Evolutionary conservation across 192 early-diverging fungal genomes (phyloP).

Genomic region (Coemansia sp.): DNA sequence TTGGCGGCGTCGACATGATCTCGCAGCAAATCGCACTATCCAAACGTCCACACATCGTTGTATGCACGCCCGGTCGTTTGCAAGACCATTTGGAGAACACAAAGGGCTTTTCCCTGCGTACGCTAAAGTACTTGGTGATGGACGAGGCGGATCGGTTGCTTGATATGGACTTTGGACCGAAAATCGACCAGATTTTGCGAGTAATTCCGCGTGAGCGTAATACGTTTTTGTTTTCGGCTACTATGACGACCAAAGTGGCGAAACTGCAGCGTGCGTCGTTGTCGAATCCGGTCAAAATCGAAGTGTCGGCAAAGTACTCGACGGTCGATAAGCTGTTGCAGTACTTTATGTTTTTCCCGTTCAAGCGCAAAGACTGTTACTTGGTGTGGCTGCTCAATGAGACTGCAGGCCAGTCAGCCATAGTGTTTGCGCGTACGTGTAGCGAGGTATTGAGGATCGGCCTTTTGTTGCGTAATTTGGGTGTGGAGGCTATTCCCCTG

Average conservation of each 20-base stretch:
- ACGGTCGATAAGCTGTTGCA: constrained; percentile 92
- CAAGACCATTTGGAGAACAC: constrained; percentile 98
- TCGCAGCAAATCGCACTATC: constrained; percentile 90
- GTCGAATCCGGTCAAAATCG: constrained; percentile 88
- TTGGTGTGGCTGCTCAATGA: constrained; percentile 93
- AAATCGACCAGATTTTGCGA: constrained; percentile 92
- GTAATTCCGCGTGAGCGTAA: constrained; percentile 90
- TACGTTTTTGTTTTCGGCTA: constrained; percentile 94
- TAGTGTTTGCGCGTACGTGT: constrained; percentile 92
- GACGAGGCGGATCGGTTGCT: constrained; percentile 92
- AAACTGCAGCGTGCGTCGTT: constrained; percentile 93
- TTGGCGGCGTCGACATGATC: constrained; percentile 99
- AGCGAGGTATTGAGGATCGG: constrained; percentile 83
- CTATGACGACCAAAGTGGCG: constrained; percentile 98
- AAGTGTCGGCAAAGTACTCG: constrained; percentile 96
- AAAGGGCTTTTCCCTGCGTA: constrained; percentile 91
- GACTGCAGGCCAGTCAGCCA: constrained; percentile 84
- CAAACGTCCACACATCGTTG: constrained; percentile 91
- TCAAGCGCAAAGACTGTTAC: constrained; percentile 94
- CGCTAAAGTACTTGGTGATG: constrained; percentile 91
- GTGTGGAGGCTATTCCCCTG: constrained; percentile 91
- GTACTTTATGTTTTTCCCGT: constrained; percentile 96
- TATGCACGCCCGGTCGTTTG: constrained; percentile 94
- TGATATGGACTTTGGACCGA: constrained; percentile 95
- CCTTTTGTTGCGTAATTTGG: constrained; percentile 85